Evolutionary conservation across 306 rosid genomes (phyloP).

Genomic region (Dryas alaskensis): DNA sequence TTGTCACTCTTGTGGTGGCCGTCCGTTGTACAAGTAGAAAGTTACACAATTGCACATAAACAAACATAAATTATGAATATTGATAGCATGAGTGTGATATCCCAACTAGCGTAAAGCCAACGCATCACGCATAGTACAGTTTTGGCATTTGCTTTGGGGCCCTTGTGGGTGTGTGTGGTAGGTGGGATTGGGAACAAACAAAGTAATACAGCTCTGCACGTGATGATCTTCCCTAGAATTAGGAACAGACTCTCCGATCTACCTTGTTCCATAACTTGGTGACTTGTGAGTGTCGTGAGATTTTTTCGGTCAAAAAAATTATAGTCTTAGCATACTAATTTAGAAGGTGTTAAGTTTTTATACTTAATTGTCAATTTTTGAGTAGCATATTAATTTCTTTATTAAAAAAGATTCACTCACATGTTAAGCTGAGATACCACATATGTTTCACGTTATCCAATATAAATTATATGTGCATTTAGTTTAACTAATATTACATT

Average conservation of each 20-base stretch:
- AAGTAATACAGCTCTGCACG: slow-evolving; percentile 2
- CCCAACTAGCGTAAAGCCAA: not conserved
- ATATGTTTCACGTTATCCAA: too few relatives aligned
- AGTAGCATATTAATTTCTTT: too few relatives aligned
- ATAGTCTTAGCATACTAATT: too few relatives aligned
- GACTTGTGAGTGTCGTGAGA: too few relatives aligned
- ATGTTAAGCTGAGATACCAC: too few relatives aligned
- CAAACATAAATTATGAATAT: not conserved
- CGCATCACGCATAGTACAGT: not conserved
- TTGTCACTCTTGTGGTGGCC: not conserved
- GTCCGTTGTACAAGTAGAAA: not conserved
- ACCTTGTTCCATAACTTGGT: not conserved
- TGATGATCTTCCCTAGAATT: slow-evolving; percentile 17
- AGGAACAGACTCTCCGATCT: not conserved
- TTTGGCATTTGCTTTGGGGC: not conserved
- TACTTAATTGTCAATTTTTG: too few relatives aligned
- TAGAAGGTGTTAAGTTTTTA: too few relatives aligned
- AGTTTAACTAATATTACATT: too few relatives aligned
- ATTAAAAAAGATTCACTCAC: too few relatives aligned
- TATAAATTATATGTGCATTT: too few relatives aligned
- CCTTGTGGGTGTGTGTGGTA: not conserved
- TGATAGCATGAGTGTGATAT: not conserved
- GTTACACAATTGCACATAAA: not conserved
- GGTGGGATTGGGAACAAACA: not conserved
- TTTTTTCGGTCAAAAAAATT: too few relatives aligned